Evolutionary conservation across 1,284 basidiomycete species (phyloP).

Genomic region (Tylopilus sp.): DNA sequence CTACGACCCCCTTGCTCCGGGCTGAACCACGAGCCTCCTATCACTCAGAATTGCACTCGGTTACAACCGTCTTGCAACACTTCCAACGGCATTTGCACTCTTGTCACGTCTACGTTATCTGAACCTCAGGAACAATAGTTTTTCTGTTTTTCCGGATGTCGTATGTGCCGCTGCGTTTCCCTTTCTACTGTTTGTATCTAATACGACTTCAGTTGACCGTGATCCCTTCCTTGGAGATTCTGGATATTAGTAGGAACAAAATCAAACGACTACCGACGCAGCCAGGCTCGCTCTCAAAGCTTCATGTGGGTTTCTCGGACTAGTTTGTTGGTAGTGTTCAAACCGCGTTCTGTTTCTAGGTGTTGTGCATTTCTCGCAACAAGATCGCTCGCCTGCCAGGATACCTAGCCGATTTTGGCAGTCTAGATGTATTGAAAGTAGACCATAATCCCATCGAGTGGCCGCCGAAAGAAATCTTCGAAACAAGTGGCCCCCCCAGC

Average conservation of each 20-base stretch:
- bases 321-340: slow-evolving; percentile 6
- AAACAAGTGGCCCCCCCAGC: slow-evolving; percentile 42
- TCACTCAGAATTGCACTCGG: slow-evolving; percentile 76
- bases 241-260: slow-evolving; percentile 94
- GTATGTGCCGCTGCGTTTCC: slow-evolving; percentile 49
- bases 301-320: slow-evolving; percentile 58
- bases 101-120: slow-evolving; percentile 85
- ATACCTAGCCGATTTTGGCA: slow-evolving; percentile 75
- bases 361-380: slow-evolving; percentile 87
- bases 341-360: slow-evolving; percentile 44
- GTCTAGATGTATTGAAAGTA: slow-evolving; percentile 80
- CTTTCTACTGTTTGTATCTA: slow-evolving; percentile 4
- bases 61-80: slow-evolving; percentile 78
- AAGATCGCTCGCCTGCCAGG: slow-evolving; percentile 76
- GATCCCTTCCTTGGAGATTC: slow-evolving; percentile 87
- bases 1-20: slow-evolving; percentile 5
- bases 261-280: slow-evolving; percentile 77
- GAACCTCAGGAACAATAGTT: slow-evolving; percentile 87
- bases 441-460: slow-evolving; percentile 93
- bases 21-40: slow-evolving; percentile 8
- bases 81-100: slow-evolving; percentile 79
- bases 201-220: slow-evolving; percentile 65
- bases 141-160: slow-evolving; percentile 83
- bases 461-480: slow-evolving; percentile 68
- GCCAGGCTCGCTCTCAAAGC: slow-evolving; percentile 77